phyloP scores from a whole-genome alignment of 1,139 yeast species.

The Eremothecium sinecaudum region DNA sequence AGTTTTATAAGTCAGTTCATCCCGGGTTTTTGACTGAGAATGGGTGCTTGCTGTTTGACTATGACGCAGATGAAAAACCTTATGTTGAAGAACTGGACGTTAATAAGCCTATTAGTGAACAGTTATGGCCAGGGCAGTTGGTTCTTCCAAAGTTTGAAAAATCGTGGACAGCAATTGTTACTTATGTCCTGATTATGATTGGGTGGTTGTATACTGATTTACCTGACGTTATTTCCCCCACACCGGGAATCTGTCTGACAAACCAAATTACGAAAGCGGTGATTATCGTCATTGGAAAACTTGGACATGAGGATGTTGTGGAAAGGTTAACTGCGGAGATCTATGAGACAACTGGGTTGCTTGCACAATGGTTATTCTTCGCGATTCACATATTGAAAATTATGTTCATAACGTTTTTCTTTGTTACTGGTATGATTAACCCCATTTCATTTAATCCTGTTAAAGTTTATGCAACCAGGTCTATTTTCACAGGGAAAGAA shows the following conservation, averaged over 20 bases:
- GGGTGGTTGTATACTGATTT: slow-evolving; percentile 87
- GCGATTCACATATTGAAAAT: slow-evolving; percentile 59
- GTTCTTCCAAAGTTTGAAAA: slow-evolving; percentile 71
- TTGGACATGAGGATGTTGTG: slow-evolving; percentile 36
- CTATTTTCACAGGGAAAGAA: slow-evolving; percentile 22
- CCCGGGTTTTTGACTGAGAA: slow-evolving; percentile 84
- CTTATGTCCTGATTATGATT: slow-evolving; percentile 40
- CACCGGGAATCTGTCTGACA: slow-evolving; percentile 85
- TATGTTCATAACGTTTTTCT: slow-evolving; percentile 43
- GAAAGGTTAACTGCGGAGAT: slow-evolving; percentile 42
- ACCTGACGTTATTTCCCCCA: slow-evolving; percentile 81
- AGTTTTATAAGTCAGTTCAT: slow-evolving; percentile 55
- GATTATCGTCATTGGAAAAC: slow-evolving; percentile 30
- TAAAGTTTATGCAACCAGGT: slow-evolving; percentile 21
- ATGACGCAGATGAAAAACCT: slow-evolving; percentile 42
- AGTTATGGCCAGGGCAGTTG: slow-evolving; percentile 85
- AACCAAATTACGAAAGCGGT: slow-evolving; percentile 43
- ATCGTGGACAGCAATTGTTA: slow-evolving; percentile 41
- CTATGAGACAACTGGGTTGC: slow-evolving; percentile 31
- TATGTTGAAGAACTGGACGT: slow-evolving; percentile 38
- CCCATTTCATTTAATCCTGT: slow-evolving; percentile 51
- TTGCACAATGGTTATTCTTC: slow-evolving; percentile 63
- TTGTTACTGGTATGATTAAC: slow-evolving; percentile 67
- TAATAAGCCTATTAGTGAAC: slow-evolving; percentile 44
- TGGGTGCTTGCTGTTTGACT: slow-evolving; percentile 67